Evolutionary conservation across 768 basidiomycete species (phyloP).

Genomic region (Crucibulum laeve): DNA sequence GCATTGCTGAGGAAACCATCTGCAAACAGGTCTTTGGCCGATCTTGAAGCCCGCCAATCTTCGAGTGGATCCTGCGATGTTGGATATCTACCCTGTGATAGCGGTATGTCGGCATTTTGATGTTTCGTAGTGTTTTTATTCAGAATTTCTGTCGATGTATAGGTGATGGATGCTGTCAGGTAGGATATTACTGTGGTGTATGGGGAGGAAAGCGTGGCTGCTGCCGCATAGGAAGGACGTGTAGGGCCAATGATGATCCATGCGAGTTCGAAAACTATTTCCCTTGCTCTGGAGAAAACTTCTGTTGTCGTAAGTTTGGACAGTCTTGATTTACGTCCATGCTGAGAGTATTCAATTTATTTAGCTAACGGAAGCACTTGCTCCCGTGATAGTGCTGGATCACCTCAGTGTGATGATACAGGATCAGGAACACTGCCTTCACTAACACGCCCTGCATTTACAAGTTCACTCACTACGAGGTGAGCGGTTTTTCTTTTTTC

Average conservation of each 20-base stretch:
- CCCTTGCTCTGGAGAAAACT: slow-evolving; percentile 12
- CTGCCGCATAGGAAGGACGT: slow-evolving; percentile 14
- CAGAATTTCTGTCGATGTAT: not conserved
- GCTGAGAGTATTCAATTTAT: not conserved
- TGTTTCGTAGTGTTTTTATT: not conserved
- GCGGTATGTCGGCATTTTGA: not conserved
- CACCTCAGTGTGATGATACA: slow-evolving; percentile 2
- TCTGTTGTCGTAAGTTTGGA: slow-evolving; percentile 16
- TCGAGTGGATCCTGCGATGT: too few relatives aligned
- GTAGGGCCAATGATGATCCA: slow-evolving; percentile 10
- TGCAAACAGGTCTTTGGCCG: too few relatives aligned
- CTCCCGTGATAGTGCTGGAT: slow-evolving; percentile 5
- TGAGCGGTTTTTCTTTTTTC: too few relatives aligned
- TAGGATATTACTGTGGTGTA: slow-evolving; percentile 16
- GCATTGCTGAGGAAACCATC: too few relatives aligned
- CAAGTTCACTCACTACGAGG: too few relatives aligned
- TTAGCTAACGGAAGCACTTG: slow-evolving; percentile 12
- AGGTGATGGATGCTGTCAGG: too few relatives aligned
- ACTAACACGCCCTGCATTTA: too few relatives aligned
- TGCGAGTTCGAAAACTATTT: slow-evolving; percentile 11
- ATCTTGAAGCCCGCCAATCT: too few relatives aligned
- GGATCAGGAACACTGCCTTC: too few relatives aligned
- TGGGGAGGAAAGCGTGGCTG: slow-evolving; percentile 17
- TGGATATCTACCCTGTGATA: not conserved
- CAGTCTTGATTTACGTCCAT: not conserved